Evolutionary conservation across 495 filamentous ascomycete genomes (phyloP), one percentile per base, ranked within the genome.

Genomic region (Penicillium egyptiacum): DNA sequence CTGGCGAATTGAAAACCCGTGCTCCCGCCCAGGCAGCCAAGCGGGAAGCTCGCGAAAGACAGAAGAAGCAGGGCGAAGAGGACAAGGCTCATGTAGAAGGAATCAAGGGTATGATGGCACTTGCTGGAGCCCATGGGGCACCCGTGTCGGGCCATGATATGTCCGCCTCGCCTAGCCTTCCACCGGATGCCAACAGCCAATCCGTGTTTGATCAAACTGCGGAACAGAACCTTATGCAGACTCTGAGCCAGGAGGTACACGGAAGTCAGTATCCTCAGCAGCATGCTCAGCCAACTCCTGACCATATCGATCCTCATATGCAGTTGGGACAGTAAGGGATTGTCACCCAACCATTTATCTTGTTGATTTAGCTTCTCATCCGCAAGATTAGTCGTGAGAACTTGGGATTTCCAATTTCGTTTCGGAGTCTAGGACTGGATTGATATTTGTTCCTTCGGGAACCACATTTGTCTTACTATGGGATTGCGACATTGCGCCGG

Each of bases 1-100:
- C 92, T 0, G 92, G 92, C 12, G 93, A 98, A 67, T 74, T 98
- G 54, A 96, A 96, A 71, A 96, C 92, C 3, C 79, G 93, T n/a
- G 92, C 89, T 0, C 91, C 90, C 1, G 85, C 80, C 22, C 88
- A 92, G 68, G 89, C 89, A 44, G 88, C 88, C 6, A 87, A 89
- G 55, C 88, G 88, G 25, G 89, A 92, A 69, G 89, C 88, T 3
- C 87, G 88, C 56, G 88, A 89, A 62, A 80, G 84, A 42, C 83
- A 84, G 42, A 83, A 83, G 57, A 76, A 84, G 59, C 83, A 84
- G 56, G 78, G 80, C 35, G 85, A 86, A 48, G 88, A 90, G 57
- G 86, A 91, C 53, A 83, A 85, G 61, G 86, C 86, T 4, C 85
- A 85, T 55, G 76, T 89, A n/a, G 80, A 90, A 55, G 85, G 86